Evolutionary conservation across 768 basidiomycete genomes (phyloP), one percentile per base, ranked within the genome.

Genomic region (Hypholoma sublateritium): DNA sequence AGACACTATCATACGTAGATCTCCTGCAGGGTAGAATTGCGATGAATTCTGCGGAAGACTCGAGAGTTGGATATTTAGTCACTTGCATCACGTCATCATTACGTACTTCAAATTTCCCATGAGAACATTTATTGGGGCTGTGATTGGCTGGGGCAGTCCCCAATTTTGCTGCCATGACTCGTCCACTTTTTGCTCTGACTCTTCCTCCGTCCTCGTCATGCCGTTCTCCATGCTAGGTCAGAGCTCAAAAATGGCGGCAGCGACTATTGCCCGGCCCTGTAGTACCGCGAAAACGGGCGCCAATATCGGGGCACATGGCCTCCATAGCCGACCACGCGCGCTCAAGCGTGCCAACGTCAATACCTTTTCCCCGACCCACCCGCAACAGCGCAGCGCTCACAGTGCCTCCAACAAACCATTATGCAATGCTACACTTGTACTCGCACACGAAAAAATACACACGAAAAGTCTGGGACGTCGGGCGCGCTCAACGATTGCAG

Each of bases 401-500:
- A 32, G 6, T 6, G 28, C 28, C 28, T 32, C 28, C 28, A 32
- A 1, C 28, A 32, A 5, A 32, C 3, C 9, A 32, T 6, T 9
- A 5, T 3, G 5, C 28, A 32, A 32, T 6, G 12, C 48, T 32
- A 50, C 34, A 4, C 48, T 17, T 3, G 8, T 16, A 12, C 8
- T 8, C 11, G 24, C 51, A 5, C 17, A 14, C 11, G 8, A 17
- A 19, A 25, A 41, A 42, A 13, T 9, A 8, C 4, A 24, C 24
- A 19, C 41, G 16, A 16, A 43, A 5, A 39, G 22, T 1, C 6
- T 28, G 3, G 4, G 21, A n/a, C 19, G 28, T 13, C 51, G 53
- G 2, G 28, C n/a, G 11, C 13, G 53, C n/a, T 53, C 53, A 7
- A 53, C 53, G 21, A 56, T 65, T 14, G 59, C 59, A 21, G 62